Evolutionary conservation across 1,284 basidiomycete species (phyloP), one percentile per base, ranked within the genome.

Genomic region (Tremellales sp.): DNA sequence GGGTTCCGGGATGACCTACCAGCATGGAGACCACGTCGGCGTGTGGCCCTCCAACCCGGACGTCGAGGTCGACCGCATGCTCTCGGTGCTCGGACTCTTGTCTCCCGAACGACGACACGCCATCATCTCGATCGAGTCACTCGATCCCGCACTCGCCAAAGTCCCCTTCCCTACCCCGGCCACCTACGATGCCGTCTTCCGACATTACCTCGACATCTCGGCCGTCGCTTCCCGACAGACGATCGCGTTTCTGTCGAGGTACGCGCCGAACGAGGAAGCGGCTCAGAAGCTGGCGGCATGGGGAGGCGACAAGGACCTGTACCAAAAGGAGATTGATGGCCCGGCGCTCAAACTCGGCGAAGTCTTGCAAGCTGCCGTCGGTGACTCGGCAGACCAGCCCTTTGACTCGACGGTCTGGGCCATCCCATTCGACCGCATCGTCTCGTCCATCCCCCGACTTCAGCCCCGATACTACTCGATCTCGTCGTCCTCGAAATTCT

Each of bases 401-500:
- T 83, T 87, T 9, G 80, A 79, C 5, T 69, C 78, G 9, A 78
- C 80, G 54, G 87, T 86, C 70, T 98, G 94, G 94, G 40, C 45
- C 9, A 93, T 98, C 61, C 93, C 94, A 34, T 97, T 98, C 68
- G 94, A 98, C 71, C 86, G 93, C 62, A 85, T 98, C 61, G 84
- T 98, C 50, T 94, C 92, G 4, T 83, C 86, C 43, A 83, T 97
- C 43, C 85, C 91, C 29, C 90, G 94, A 57, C 80, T 98, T 18
- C 91, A 95, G 67, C 93, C 94, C 31, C 86, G 94, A 50, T 98
- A 87, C 78, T 98, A 97, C 75, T 98, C 95, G 34, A 98, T 98
- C 73, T 97, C 94, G 13, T 97, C 92, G 21, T 90, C 87, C 53
- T 91, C 95, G 40, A 97, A 97, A 73, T 77, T 97, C 35, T 72